Base-by-base conservation (phyloP, 1,284 basidiomycete genomes). In the Tetrapyrgos nigripes region DNA sequence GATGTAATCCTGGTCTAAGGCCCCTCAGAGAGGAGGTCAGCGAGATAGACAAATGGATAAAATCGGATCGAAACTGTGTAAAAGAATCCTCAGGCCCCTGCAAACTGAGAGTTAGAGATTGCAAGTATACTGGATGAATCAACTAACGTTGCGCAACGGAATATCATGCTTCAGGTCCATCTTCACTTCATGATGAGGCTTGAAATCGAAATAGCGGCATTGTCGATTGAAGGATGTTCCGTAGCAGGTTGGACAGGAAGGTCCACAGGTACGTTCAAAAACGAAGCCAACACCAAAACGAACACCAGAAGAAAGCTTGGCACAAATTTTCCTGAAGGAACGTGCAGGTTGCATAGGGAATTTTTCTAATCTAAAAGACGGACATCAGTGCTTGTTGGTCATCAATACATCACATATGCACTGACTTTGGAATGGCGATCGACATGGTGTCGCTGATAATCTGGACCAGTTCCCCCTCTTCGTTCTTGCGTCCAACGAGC, bases 1-100 rank as follows among this genome's bases (percentile, higher is more conserved):
- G 55, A 24, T 60, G 53, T 50, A 60, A 58, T 53, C 62, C 54
- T 63, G 59, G 63, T 70, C 66, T 73, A 65, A 57, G 63, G 71
- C 58, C 67, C 64, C 56, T 72, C 61, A 65, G 66, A 3, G 85
- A 88, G 4, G 93, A 93, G 35, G 86, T 85, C 60, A 98, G 79
- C 0, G 96, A 98, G 48, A 97, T 82, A 0, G 95, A 96, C 55
- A 97, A 85, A 75, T 99, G 97, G 59, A 98, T 89, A 72, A 94
- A 97, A 74, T 98, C 91, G 8, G 96, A 97, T 31, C 97, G 88
- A 77, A 98, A 98, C 2, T 86, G 92, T 59, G 86, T 85, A 73
- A 88, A 98, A 0, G 96, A 96, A 75, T 99, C 96, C 37, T 81
- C 74, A 23, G 68, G 61, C 26, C 74, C 76, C 87, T 87, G 59